Evolutionary conservation across 306 rosid genomes (phyloP), one percentile per base, ranked within the genome.

Genomic region (Senna tora): DNA sequence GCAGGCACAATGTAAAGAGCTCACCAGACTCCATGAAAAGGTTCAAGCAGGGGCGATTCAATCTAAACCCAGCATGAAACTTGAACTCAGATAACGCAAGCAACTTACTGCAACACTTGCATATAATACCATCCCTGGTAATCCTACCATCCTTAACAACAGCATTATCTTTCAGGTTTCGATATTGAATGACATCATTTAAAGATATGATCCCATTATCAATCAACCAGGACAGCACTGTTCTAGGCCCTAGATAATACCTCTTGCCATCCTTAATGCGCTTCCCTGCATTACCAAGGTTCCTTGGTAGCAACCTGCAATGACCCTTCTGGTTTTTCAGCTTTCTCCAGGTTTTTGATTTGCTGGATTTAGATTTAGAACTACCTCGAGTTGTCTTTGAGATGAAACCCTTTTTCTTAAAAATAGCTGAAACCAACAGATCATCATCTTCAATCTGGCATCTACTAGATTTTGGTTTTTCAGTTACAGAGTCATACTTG

Each of bases 361-460:
- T 91, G 73, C 58, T 30, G 53, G 81, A 77, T 78, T 88, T 89
- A 79, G 79, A 74, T 65, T 80, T 58, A 76, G 87, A 81, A 51
- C 49, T 69, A 66, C 55, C 79, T 11, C 41, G 75, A 16, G 71
- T 54, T 57, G 77, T 64, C 75, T 84, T 81, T 71, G 87, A 72
- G 68, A 64, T 71, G 62, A 78, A 83, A 56, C 83, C 89, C 76
- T 87, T 88, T 72, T 75, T 91, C 84, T 81, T 91, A 30, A 89
- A 82, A 32, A 95, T 87, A 66, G 96, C 97, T 3, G 97, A 91
- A 77, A 91, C 90, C 84, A 95, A 77, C 65, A 89, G 84, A 82
- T 95, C 99, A 53, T 91, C 96, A 73, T 95, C 99, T 67, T 87
- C 87, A 80, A 95, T 89, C 79, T 71, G 89, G 77, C 97, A 95